Percentiles rank a stretch among this genome's conserved stretches.
phyloP scores from a whole-genome alignment of 1,284 basidiomycete species.

The Erythrobasidium hasegawianum region DNA sequence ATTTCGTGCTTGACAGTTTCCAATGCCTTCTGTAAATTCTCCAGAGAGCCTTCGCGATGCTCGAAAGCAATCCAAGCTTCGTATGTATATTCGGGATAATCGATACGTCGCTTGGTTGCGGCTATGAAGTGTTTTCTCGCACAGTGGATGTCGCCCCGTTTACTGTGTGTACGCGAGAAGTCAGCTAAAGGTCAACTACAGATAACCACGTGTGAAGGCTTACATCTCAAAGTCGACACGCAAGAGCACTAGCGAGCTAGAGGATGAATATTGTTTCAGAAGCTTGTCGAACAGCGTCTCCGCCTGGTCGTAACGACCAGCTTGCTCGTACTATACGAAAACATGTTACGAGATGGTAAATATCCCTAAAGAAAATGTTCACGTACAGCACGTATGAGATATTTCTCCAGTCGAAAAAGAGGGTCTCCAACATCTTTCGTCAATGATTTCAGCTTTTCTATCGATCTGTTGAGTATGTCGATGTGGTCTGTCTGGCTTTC shows the following conservation, averaged over 20 bases:
- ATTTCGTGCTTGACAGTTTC: constrained; percentile 48
- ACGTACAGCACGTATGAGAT: constrained; percentile 67
- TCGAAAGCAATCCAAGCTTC: constrained; percentile 84
- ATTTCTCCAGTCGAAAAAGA: constrained; percentile 72
- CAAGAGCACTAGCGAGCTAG: constrained; percentile 42
- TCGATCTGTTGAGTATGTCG: constrained; percentile 41
- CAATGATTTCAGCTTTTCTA: constrained; percentile 51
- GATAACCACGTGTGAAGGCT: too few relatives aligned
- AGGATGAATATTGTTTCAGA: constrained; percentile 37
- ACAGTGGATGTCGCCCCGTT: constrained; percentile 52
- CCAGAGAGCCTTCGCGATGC: constrained; percentile 68
- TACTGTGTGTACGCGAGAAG: constrained; percentile 30
- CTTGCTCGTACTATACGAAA: constrained; percentile 47
- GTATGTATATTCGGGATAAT: constrained; percentile 90
- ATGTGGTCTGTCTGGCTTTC: background rate
- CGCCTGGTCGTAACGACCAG: constrained; percentile 43
- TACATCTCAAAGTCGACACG: constrained; percentile 49
- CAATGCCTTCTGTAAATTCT: constrained; percentile 63
- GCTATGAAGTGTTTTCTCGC: constrained; percentile 65
- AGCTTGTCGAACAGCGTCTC: constrained; percentile 43
- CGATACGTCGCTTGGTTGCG: constrained; percentile 63
- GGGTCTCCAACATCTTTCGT: constrained; percentile 59
- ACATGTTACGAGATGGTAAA: too few relatives aligned
- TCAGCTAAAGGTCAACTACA: constrained; percentile 56
- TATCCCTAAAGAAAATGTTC: too few relatives aligned